Evolutionary conservation across 306 rosid genomes (phyloP), one percentile per base, ranked within the genome.

Genomic region (Cyclanthera cordifolia): DNA sequence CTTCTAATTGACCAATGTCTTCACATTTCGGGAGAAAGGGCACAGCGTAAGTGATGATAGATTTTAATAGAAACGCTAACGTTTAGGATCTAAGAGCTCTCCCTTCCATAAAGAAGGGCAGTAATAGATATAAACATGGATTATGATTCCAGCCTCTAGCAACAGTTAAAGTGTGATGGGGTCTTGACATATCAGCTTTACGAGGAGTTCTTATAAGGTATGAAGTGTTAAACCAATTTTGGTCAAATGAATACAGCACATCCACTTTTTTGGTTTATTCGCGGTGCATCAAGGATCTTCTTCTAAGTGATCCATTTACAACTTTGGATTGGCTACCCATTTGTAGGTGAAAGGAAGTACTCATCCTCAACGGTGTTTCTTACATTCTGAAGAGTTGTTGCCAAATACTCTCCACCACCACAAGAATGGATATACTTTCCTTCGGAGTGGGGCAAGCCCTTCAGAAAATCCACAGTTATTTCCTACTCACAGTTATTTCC

Each of bases 1-100:
- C 68, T 34, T 60, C 48, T 34, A 34, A 11, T 61, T 37, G 67
- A 59, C 48, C 67, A 59, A 34, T 59, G 30, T 39, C 28, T 39
- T 61, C 68, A 61, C 50, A 61, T 9, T 60, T 60, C 17, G 17
- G 8, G 9, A 61, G 1, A n/a, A 17, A 61, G 28, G 28, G 50
- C 10, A 19, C 11, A 4, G 19, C 16, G 16, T 60, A 60, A 28
- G 49, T 12, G 25, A 37, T 16, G 67, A 60, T 60, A 46, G 66
- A 58, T 32, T 58, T 15, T 30, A 9, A 32, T 28, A 58, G 65
- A 28, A 30, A 57, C 45, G 27, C 2, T 58, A 3, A 58, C 8
- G 45, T 30, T 57, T 11, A 58, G 24, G 23, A 58, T n/a, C 66
- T n/a, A 58, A 58, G 6, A n/a, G 46, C 6, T 30, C 64, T 15